These are phyloP conservation scores for Meyerozyma elateridarum DNA, from an alignment of 1,139 yeast species.

Conservation along the genomic window DNA sequence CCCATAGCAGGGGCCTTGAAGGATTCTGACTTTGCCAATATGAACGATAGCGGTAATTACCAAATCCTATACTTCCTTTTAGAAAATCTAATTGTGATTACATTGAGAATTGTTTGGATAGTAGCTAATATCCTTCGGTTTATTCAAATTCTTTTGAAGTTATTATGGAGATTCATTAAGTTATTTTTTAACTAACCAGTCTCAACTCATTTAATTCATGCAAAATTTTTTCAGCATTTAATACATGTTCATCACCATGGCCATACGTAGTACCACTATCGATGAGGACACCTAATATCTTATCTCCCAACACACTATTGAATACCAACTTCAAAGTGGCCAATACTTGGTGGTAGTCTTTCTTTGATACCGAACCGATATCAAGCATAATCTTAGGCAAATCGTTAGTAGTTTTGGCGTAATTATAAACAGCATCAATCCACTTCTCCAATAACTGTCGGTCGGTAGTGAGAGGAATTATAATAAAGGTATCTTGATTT, in stretches of 20 bases:
- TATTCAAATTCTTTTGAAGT: neutral
- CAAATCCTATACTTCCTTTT: conserved; percentile 4
- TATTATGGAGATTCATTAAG: conserved; percentile 4
- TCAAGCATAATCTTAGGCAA: conserved; percentile 27
- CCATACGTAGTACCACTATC: conserved; percentile 1
- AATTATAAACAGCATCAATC: conserved; percentile 18
- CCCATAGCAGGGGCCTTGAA: conserved; percentile 18
- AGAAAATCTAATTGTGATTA: conserved; percentile 14
- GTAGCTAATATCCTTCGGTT: conserved; percentile 42
- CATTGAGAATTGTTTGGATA: conserved; percentile 69
- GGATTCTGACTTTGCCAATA: conserved; percentile 14
- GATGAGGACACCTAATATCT: conserved; percentile 1
- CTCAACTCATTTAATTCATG: neutral
- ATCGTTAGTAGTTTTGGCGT: conserved; percentile 13
- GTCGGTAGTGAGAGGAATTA: conserved; percentile 14
- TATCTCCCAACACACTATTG: conserved; percentile 9
- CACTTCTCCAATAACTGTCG: too few species aligned
- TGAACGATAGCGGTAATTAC: conserved; percentile 1
- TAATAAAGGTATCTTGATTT: conserved; percentile 40
- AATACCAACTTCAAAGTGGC: neutral
- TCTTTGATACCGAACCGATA: conserved; percentile 23
- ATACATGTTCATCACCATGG: conserved; percentile 1
- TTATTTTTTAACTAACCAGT: neutral
- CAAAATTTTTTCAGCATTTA: conserved; percentile 2
- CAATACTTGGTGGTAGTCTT: conserved; percentile 12